Evolutionary conservation across 371 early-diverging fungal species (phyloP), one percentile per base, ranked within the genome.

Genomic region (Furculomyces boomerangus): DNA sequence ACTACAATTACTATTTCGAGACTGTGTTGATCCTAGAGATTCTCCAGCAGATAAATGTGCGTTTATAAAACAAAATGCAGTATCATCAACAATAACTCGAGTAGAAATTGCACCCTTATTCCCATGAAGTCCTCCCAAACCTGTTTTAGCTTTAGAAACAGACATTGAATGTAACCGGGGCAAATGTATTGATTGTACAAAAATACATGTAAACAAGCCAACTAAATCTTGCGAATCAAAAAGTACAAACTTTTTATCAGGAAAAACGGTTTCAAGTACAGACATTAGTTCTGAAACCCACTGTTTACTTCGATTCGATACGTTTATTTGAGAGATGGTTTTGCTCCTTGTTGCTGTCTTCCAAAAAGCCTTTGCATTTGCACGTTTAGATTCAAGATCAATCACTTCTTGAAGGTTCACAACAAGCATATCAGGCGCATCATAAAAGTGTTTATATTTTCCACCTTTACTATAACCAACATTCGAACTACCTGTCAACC

Each of bases 351-450:
- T 71, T 71, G 53, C 77, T 71, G 41, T 71, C 62, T 2, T 81
- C 79, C 62, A 90, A 90, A 29, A 88, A 83, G 0, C 50, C n/a
- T 18, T 30, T 29, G 85, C 73, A 60, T 88, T 80, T 22, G 89
- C 79, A 61, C 88, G 84, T 77, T 84, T 32, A 84, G 86, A 29
- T 78, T 89, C 67, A 30, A 98, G 63, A 62, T 93, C 86, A 20
- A 96, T 93, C 45, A 95, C 81, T 61, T 98, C 97, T 62, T 96
- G 93, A 49, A 95, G 84, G 2, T 89, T 93, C 45, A 96, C 74
- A 0, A 81, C 84, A 39, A 80, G 77, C 8, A 96, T 64, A 60
- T 96, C 86, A 0, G 95, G 93, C 24, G 5, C 18, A 3, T 28
- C n/a, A 7, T 7, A 35, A 35, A 7, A 10, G 35, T 16, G 7